Conservation (phyloP, 169 alveolate species). For the Cryptosporidium baileyi region DNA sequence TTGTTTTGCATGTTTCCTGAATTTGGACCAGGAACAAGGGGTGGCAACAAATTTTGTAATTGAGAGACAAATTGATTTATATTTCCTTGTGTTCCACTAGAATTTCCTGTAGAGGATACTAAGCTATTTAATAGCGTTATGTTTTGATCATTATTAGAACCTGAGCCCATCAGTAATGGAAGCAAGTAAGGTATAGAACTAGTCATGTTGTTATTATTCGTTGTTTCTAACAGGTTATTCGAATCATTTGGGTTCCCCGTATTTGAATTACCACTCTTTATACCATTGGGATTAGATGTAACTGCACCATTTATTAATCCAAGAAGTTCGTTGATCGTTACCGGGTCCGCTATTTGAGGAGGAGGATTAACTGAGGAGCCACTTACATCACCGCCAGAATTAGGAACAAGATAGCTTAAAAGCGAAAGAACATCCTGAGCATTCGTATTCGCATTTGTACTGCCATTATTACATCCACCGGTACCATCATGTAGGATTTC, state of each 20-base stretch:
- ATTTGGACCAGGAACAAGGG: conserved; percentile 35
- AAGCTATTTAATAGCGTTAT: conserved; percentile 62
- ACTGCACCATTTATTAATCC: conserved; percentile 69
- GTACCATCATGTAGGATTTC: conserved; percentile 55
- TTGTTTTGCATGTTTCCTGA: conserved; percentile 13
- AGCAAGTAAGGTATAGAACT: conserved; percentile 44
- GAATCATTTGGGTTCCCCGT: conserved; percentile 6
- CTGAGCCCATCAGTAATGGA: conserved; percentile 61
- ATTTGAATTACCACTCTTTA: conserved; percentile 13
- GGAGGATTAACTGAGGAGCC: conserved; percentile 48
- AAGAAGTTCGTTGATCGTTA: conserved; percentile 60
- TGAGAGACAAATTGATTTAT: conserved; percentile 57
- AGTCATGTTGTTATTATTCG: conserved; percentile 9
- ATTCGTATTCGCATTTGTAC: not conserved
- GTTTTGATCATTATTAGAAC: conserved; percentile 58
- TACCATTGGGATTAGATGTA: conserved; percentile 50
- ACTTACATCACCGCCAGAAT: conserved; percentile 50
- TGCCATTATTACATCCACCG: not conserved
- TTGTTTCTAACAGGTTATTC: conserved; percentile 19
- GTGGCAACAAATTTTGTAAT: conserved; percentile 56
- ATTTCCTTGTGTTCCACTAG: conserved; percentile 21
- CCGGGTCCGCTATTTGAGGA: conserved; percentile 70
- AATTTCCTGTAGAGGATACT: conserved; percentile 47
- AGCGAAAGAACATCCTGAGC: conserved; percentile 58
- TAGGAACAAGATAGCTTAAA: conserved; percentile 61